Evolutionary conservation across 192 early-diverging fungal genomes (phyloP).

Genomic region (Coemansia aciculifera): DNA sequence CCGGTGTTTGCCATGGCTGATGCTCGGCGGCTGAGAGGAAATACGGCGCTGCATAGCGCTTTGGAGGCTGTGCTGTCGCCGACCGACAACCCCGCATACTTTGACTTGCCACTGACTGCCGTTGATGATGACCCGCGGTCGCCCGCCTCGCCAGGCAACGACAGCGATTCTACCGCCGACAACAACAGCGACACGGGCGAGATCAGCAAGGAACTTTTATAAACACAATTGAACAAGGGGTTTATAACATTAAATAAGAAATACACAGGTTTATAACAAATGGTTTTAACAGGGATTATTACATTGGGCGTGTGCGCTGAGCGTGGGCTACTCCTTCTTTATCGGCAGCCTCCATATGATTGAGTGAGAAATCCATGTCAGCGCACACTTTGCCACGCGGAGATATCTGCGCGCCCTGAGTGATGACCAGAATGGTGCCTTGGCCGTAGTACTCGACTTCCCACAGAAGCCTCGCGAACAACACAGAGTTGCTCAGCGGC

Average conservation of each 20-base stretch:
- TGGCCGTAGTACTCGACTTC: slow-evolving; percentile 37
- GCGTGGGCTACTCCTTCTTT: slow-evolving; percentile 13
- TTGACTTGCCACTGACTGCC: slow-evolving; percentile 1
- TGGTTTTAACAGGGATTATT: neutral
- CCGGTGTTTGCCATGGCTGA: slow-evolving; percentile 24
- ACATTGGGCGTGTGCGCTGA: slow-evolving; percentile 3
- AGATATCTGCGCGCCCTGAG: slow-evolving; percentile 29
- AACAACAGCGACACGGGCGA: neutral
- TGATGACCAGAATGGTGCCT: slow-evolving; percentile 42
- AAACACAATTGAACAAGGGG: neutral
- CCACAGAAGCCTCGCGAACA: slow-evolving; percentile 25
- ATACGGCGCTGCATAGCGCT: neutral
- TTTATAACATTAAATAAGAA: neutral
- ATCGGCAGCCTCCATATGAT: slow-evolving; percentile 7
- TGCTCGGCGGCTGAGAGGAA: neutral
- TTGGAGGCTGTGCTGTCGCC: neutral
- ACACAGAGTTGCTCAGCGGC: slow-evolving; percentile 21
- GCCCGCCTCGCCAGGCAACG: neutral
- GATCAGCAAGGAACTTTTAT: neutral
- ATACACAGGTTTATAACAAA: neutral
- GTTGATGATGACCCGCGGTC: neutral
- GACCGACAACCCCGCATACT: neutral
- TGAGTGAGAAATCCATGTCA: slow-evolving; percentile 26
- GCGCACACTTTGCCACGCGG: slow-evolving; percentile 10
- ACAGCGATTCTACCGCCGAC: neutral